Percentiles rank a stretch among this genome's conserved stretches.
phyloP scores from a whole-genome alignment of 192 early-diverging fungal species.

The Linderina pennispora region DNA sequence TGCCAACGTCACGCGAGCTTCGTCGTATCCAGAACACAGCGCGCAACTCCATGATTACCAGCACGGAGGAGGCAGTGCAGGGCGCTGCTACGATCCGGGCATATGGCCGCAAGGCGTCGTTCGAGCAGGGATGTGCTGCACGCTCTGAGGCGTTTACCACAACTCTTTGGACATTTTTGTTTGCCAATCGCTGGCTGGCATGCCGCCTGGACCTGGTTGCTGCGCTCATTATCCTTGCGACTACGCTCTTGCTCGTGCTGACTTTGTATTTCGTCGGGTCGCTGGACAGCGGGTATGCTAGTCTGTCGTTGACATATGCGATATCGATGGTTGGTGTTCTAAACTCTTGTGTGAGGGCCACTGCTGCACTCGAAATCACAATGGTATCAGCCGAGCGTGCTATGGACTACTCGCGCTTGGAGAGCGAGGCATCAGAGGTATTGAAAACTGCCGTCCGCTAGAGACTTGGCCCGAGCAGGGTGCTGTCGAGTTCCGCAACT shows the following conservation, averaged over 20 bases:
- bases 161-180: constrained; percentile 69
- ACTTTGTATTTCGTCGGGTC: constrained; percentile 48
- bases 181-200: constrained; percentile 55
- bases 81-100: constrained; percentile 57
- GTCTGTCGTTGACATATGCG: constrained; percentile 54
- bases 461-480: constrained; percentile 70
- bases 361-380: constrained; percentile 74
- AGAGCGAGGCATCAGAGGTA: constrained; percentile 70
- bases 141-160: constrained; percentile 68
- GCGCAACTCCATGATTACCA: constrained; percentile 58
- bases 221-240: constrained; percentile 66
- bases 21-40: constrained; percentile 66
- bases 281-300: constrained; percentile 61
- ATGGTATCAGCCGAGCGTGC: constrained; percentile 70
- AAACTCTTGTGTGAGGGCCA: constrained; percentile 80
- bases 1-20: constrained; percentile 63
- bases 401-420: constrained; percentile 72
- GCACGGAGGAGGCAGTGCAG: constrained; percentile 48
- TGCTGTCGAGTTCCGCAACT: constrained; percentile 65
- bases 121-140: constrained; percentile 57
- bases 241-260: constrained; percentile 65
- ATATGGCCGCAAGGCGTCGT: constrained; percentile 48
- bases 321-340: constrained; percentile 67
- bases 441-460: constrained; percentile 49
- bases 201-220: constrained; percentile 72